Evolutionary conservation across 2,329 filamentous ascomycete species (phyloP).

Genomic region (Aspergillus persii): DNA sequence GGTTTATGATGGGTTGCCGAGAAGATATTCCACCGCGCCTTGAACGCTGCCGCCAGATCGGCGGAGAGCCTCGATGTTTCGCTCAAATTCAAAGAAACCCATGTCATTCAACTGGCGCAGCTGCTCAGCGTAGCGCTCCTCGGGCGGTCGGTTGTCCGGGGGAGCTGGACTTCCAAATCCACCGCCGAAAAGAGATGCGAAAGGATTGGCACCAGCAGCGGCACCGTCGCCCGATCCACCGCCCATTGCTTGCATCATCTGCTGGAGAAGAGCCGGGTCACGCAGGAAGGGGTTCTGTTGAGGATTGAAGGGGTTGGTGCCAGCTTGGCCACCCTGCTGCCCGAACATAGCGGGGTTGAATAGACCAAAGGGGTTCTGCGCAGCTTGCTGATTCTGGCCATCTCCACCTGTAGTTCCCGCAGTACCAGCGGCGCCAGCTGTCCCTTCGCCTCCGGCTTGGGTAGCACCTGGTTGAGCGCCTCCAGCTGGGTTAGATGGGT

Average conservation of each 20-base stretch:
- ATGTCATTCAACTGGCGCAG: constrained; percentile 94
- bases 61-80: constrained; percentile 83
- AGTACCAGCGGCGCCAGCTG: constrained; percentile 4
- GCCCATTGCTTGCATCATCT: constrained; percentile 54
- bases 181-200: constrained; percentile 49
- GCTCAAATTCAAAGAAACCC: constrained; percentile 96
- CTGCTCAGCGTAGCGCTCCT: constrained; percentile 89
- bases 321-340: constrained; percentile 24
- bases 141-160: constrained; percentile 80
- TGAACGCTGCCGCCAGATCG: constrained; percentile 91
- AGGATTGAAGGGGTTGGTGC: constrained; percentile 48
- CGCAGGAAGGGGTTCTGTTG: constrained; percentile 56
- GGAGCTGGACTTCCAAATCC: constrained; percentile 52
- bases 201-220: constrained; percentile 42
- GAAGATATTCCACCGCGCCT: constrained; percentile 57
- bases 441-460: constrained; percentile 26
- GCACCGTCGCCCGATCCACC: constrained; percentile 30
- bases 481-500: constrained; percentile 28
- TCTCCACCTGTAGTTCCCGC: constrained; percentile 30
- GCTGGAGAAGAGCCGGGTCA: constrained; percentile 58
- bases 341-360: constrained; percentile 49
- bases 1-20: constrained; percentile 33
- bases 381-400: constrained; percentile 38
- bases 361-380: constrained; percentile 66
- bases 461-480: constrained; percentile 28